phyloP scores from a whole-genome alignment of 345 rosid species.

The Populus euphratica region DNA sequence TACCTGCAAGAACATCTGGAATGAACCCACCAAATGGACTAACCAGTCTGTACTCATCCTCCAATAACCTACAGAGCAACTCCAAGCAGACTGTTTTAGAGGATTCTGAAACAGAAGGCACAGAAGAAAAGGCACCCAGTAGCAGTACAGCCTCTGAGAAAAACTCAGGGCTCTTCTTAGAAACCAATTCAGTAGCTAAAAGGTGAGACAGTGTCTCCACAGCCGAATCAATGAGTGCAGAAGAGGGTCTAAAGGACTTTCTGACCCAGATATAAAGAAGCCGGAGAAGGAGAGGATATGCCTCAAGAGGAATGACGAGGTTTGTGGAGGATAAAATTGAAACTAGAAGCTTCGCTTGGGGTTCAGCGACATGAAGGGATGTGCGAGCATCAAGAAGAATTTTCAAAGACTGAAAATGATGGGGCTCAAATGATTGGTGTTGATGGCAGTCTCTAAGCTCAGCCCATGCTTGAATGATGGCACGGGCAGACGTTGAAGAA shows the following conservation, averaged over 20 bases:
- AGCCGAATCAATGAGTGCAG: conserved; percentile 51
- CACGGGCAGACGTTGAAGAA: conserved; percentile 59
- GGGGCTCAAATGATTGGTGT: conserved; percentile 46
- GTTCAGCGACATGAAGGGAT: conserved; percentile 86
- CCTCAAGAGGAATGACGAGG: conserved; percentile 45
- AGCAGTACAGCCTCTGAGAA: conserved; percentile 62
- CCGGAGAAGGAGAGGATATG: conserved; percentile 57
- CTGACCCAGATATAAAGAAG: conserved; percentile 85
- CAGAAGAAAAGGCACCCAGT: conserved; percentile 65
- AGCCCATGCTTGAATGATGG: conserved; percentile 83
- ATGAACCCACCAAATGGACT: conserved; percentile 35
- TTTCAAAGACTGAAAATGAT: conserved; percentile 61
- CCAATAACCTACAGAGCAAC: conserved; percentile 54
- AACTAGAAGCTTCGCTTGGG: conserved; percentile 80
- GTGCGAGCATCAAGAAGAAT: conserved; percentile 52
- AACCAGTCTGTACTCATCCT: conserved; percentile 42
- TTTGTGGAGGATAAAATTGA: conserved; percentile 54
- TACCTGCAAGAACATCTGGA: conserved; percentile 69
- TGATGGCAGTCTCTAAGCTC: conserved; percentile 70
- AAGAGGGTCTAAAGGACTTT: conserved; percentile 72
- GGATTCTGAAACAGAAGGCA: conserved; percentile 47
- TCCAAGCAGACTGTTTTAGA: conserved; percentile 54
- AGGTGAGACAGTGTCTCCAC: conserved; percentile 49
- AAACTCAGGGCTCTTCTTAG: conserved; percentile 38
- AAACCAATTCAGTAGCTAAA: conserved; percentile 26